Percentiles rank a stretch among this genome's conserved stretches.
Evolutionary conservation across 1,139 yeast species (phyloP).

Genomic region (Pneumocystis oryctolagi): DNA sequence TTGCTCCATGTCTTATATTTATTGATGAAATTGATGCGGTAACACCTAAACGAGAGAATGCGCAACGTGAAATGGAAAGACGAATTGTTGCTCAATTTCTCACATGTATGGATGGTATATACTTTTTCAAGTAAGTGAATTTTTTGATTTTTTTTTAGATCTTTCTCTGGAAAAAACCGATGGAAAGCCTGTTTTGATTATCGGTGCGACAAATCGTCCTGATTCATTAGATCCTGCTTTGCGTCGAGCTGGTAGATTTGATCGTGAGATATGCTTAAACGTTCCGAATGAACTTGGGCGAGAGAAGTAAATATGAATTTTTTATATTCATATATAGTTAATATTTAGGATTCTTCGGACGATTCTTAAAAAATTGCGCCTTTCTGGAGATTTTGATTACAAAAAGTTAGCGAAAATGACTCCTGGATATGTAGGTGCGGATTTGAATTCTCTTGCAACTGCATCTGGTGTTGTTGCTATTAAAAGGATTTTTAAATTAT

Average conservation of each 20-base stretch:
- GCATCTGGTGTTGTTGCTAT: constrained; percentile 95
- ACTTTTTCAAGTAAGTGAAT: background rate
- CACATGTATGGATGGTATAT: constrained; percentile 61
- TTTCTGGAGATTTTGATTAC: constrained; percentile 60
- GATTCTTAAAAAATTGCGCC: constrained; percentile 45
- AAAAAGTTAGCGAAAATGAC: constrained; percentile 71
- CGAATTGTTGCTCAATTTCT: constrained; percentile 89
- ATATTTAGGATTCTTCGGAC: constrained; percentile 40
- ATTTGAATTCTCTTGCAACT: constrained; percentile 78
- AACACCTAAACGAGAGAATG: constrained; percentile 96
- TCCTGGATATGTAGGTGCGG: constrained; percentile 98
- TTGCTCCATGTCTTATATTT: constrained; percentile 87
- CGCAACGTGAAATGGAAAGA: constrained; percentile 95
- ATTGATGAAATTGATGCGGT: constrained; percentile 96
- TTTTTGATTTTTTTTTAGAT: constrained; percentile 27
- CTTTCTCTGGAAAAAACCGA: constrained; percentile 71
- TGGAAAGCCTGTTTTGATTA: constrained; percentile 86
- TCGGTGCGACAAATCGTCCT: constrained; percentile 96
- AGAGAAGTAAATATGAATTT: constrained; percentile 27
- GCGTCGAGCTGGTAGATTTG: constrained; percentile 93
- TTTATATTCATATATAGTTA: background rate
- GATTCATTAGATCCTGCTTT: constrained; percentile 92
- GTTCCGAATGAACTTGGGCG: constrained; percentile 87
- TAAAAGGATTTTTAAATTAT: constrained; percentile 52
- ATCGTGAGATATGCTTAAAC: constrained; percentile 78